These are phyloP conservation scores for Erythrobasidium hasegawianum DNA, from an alignment of 1,284 basidiomycete species.

Conservation along the genomic window DNA sequence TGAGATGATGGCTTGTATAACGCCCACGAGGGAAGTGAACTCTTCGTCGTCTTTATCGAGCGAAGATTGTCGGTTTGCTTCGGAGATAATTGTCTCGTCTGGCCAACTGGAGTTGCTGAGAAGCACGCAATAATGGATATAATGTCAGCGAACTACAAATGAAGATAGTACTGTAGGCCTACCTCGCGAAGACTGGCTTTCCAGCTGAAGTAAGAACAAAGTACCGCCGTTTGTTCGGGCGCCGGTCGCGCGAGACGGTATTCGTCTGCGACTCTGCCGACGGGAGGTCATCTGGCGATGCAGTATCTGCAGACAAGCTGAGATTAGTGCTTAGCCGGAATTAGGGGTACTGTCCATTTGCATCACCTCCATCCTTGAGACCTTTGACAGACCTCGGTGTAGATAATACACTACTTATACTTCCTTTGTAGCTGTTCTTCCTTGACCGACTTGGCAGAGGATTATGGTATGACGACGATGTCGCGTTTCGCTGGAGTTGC, in stretches of 20 bases:
- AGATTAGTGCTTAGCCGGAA: too few species aligned
- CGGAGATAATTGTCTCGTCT: constrained; percentile 27
- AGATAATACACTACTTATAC: too few species aligned
- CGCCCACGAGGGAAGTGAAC: constrained; percentile 74
- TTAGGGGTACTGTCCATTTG: too few species aligned
- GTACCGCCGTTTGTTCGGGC: constrained; percentile 54
- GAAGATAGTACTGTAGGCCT: constrained; percentile 37
- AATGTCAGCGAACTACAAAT: background rate
- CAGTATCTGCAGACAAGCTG: too few species aligned
- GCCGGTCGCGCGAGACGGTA: background rate
- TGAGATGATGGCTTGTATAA: constrained; percentile 84
- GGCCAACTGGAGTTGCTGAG: constrained; percentile 24
- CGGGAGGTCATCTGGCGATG: too few species aligned
- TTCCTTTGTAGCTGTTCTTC: too few species aligned
- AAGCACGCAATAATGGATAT: background rate
- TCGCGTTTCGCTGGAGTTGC: constrained; percentile 27
- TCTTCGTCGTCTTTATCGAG: constrained; percentile 48
- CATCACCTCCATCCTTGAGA: too few species aligned
- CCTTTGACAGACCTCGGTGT: too few species aligned
- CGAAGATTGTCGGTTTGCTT: background rate
- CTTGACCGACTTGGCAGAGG: background rate
- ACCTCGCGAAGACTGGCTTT: constrained; percentile 87
- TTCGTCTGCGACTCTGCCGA: too few species aligned
- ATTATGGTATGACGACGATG: constrained; percentile 7
- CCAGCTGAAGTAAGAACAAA: constrained; percentile 91